These are phyloP conservation scores for Talaromyces atroroseus DNA, from an alignment of 2,329 filamentous ascomycete species.

Conservation along the genomic window DNA sequence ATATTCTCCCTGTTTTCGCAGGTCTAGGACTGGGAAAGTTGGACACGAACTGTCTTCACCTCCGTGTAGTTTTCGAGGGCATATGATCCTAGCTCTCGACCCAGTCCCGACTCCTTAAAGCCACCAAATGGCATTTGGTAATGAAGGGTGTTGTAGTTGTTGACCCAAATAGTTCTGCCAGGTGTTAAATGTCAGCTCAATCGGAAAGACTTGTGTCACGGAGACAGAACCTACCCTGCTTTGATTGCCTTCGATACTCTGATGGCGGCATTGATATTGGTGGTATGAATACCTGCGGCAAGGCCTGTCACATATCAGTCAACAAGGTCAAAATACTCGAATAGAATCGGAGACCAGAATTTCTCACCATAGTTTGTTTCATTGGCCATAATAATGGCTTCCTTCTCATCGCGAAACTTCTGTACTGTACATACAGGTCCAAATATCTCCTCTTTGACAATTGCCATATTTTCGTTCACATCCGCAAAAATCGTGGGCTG, in stretches of 20 bases:
- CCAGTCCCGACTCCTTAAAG: not conserved
- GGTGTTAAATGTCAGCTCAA: not conserved
- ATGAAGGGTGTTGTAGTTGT: not conserved
- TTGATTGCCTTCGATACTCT: not conserved
- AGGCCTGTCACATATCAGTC: conserved; percentile 1
- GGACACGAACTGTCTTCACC: not conserved
- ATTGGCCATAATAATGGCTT: not conserved
- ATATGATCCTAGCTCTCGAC: not conserved
- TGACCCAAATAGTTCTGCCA: conserved; percentile 7
- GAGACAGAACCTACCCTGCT: conserved; percentile 1
- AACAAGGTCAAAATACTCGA: not conserved
- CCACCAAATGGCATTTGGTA: not conserved
- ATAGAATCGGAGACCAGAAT: not conserved
- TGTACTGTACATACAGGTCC: conserved; percentile 55
- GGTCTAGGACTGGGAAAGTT: not conserved
- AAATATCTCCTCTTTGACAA: conserved; percentile 69
- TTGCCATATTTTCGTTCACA: conserved; percentile 57
- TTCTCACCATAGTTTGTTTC: not conserved
- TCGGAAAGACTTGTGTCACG: not conserved
- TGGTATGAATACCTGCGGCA: conserved; percentile 3
- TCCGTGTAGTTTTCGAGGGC: not conserved
- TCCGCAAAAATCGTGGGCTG: conserved; percentile 52
- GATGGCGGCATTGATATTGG: not conserved
- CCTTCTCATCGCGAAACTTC: not conserved
- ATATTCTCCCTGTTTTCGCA: no score